These are phyloP conservation scores for Vigna trinervia DNA, from an alignment of 306 rosid genomes.

Conservation along the genomic window DNA sequence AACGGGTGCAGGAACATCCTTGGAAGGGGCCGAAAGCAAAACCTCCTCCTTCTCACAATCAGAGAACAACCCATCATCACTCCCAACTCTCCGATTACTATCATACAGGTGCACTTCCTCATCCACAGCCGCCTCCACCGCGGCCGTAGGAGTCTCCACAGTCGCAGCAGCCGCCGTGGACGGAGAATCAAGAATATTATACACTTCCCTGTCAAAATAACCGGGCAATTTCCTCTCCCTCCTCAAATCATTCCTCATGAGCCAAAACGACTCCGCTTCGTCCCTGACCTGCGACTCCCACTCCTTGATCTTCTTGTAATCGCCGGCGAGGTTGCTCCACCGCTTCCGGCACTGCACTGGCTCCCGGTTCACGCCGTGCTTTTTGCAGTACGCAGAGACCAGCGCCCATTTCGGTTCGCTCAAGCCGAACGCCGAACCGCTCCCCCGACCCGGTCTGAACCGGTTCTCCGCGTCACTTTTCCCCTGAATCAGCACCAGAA, in stretches of 20 bases:
- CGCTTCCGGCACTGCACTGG: constrained; percentile 98
- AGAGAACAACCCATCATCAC: constrained; percentile 80
- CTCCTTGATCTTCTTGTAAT: constrained; percentile 93
- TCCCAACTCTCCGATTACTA: constrained; percentile 61
- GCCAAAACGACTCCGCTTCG: constrained; percentile 93
- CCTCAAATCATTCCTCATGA: constrained; percentile 92
- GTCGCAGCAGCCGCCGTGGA: constrained; percentile 46
- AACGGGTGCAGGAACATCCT: constrained; percentile 50
- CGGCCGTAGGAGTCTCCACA: constrained; percentile 32
- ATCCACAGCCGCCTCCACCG: constrained; percentile 46
- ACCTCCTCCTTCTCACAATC: constrained; percentile 79
- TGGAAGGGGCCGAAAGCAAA: constrained; percentile 42
- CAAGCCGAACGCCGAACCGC: constrained; percentile 61
- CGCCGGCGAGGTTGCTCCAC: constrained; percentile 99
- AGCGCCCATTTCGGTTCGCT: constrained; percentile 94
- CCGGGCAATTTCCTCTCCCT: constrained; percentile 92
- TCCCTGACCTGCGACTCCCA: constrained; percentile 83
- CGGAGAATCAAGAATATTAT: constrained; percentile 79
- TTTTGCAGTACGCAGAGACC: constrained; percentile 84
- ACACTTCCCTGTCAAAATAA: constrained; percentile 88
- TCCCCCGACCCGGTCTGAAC: constrained; percentile 60
- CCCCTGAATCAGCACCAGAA: constrained; percentile 88
- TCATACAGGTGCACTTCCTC: constrained; percentile 60
- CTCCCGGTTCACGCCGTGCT: constrained; percentile 92
- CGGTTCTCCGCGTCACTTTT: constrained; percentile 83